Evolutionary conservation across 164 flowering plant species (phyloP), one percentile per base, ranked within the genome.

Genomic region (Nymphaea thermarum): DNA sequence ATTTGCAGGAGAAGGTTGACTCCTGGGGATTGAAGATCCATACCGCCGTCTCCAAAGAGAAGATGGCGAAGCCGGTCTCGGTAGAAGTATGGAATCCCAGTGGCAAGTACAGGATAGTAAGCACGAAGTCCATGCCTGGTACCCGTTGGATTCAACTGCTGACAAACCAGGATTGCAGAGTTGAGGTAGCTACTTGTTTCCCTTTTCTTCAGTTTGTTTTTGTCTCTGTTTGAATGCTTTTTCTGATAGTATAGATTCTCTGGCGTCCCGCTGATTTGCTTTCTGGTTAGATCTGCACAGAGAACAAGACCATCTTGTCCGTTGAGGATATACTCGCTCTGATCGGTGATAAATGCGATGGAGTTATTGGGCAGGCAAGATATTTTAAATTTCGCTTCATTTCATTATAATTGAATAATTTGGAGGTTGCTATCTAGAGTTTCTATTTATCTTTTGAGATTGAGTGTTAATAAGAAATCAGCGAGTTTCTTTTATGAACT

Each of bases 111-210:
- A 85, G 97, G 79, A 96, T 91, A 41, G 75, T 94, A 43, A 91
- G 98, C 87, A 91, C 96, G 7, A 94, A 94, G 67, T 76, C 96
- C 65, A 94, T 91, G 98, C 98, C 98, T 1, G 98, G 98, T 61
- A 89, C 95, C 71, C 81, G 97, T 14, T 91, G 98, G 98, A 88
- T 94, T 79, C 87, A 86, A 72, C 92, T 94, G 71, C 71, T 94
- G 64, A 77, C 85, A 25, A 86, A 87, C 62, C 95, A 90, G 68
- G 95, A 86, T 70, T 89, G 93, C 73, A 88, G 97, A 4, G 80
- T 94, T n/a, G 97, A 94, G 80, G 98, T 94, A 78, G 36, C 36
- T 25, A 25, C 36, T 25, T 25, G 36, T 25, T 25, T 25, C 36
- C 36, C 36, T 71, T 8, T 16, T 42, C 62, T 43, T 57, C 42